Conservation (phyloP, 169 alveolate genomes). For the Plasmodium gaboni region DNA sequence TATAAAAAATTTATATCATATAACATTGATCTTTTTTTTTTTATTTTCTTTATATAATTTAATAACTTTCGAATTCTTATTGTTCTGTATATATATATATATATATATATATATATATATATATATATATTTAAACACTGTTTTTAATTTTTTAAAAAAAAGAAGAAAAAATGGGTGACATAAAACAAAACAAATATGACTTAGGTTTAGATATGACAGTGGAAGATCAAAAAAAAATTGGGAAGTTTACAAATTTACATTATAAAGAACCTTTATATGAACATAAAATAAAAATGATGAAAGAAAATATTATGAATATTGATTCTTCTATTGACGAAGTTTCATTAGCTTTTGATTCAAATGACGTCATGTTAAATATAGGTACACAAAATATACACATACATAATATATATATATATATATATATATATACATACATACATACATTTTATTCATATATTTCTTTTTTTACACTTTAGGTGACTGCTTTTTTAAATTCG, state of each 20-base stretch:
- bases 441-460: background rate
- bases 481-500: constrained; percentile 65
- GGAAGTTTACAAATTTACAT: constrained; percentile 67
- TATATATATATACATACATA: background rate
- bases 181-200: constrained; percentile 62
- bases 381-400: constrained; percentile 23
- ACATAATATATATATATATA: background rate
- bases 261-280: constrained; percentile 59
- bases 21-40: too few relatives aligned
- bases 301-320: constrained; percentile 58
- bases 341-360: constrained; percentile 42
- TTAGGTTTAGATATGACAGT: constrained; percentile 74
- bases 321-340: constrained; percentile 71
- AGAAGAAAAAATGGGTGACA: constrained; percentile 15
- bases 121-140: background rate
- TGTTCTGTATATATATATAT: too few relatives aligned
- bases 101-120: background rate
- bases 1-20: too few relatives aligned
- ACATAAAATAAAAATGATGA: constrained; percentile 62
- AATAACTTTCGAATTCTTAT: too few relatives aligned
- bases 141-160: too few relatives aligned
- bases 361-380: constrained; percentile 60
- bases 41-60: too few relatives aligned
- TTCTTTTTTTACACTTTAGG: constrained; percentile 14
- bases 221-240: constrained; percentile 73